These are phyloP conservation scores for Chalciporus pseudorubinellus DNA, from an alignment of 768 basidiomycete genomes.

Conservation along the genomic window DNA sequence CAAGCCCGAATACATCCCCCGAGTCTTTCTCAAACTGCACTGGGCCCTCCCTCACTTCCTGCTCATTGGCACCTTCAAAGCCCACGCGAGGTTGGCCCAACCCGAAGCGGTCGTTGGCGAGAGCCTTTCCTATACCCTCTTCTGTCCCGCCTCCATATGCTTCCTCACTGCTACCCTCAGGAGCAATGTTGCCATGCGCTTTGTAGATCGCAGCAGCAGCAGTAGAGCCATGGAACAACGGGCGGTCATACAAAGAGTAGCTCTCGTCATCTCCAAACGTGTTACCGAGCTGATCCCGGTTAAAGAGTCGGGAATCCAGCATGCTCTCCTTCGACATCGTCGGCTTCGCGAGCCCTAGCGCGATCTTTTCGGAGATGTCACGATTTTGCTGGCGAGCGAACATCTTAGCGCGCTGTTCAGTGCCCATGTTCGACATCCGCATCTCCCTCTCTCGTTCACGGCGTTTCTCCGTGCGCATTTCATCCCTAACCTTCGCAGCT, in stretches of 20 bases:
- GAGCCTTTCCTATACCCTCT: slow-evolving; percentile 86
- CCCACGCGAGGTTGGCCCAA: slow-evolving; percentile 81
- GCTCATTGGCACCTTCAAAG: slow-evolving; percentile 87
- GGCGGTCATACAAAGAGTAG: slow-evolving; percentile 94
- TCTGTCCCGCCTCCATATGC: slow-evolving; percentile 93
- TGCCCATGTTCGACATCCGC: slow-evolving; percentile 99
- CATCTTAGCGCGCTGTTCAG: slow-evolving; percentile 94
- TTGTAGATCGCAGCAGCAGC: slow-evolving; percentile 99
- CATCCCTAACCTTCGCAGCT: slow-evolving; percentile 80
- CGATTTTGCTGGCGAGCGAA: slow-evolving; percentile 95
- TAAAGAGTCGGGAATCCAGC: slow-evolving; percentile 96
- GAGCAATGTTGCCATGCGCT: slow-evolving; percentile 80
- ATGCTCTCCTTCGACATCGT: slow-evolving; percentile 95
- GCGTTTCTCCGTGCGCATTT: slow-evolving; percentile 89
- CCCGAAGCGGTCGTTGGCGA: slow-evolving; percentile 92
- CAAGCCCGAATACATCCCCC: slow-evolving; percentile 94
- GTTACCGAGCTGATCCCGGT: slow-evolving; percentile 82
- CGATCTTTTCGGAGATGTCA: slow-evolving; percentile 99
- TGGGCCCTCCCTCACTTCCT: slow-evolving; percentile 86
- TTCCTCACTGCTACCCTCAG: slow-evolving; percentile 75
- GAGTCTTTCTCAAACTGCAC: slow-evolving; percentile 99
- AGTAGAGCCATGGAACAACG: slow-evolving; percentile 92
- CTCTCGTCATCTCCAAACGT: slow-evolving; percentile 89
- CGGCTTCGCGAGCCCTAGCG: slow-evolving; percentile 95
- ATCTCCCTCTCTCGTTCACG: slow-evolving; percentile 94